Evolutionary conservation across 805 yeast genomes (phyloP).

Genomic region (Saccharomycopsis synnaedendra): DNA sequence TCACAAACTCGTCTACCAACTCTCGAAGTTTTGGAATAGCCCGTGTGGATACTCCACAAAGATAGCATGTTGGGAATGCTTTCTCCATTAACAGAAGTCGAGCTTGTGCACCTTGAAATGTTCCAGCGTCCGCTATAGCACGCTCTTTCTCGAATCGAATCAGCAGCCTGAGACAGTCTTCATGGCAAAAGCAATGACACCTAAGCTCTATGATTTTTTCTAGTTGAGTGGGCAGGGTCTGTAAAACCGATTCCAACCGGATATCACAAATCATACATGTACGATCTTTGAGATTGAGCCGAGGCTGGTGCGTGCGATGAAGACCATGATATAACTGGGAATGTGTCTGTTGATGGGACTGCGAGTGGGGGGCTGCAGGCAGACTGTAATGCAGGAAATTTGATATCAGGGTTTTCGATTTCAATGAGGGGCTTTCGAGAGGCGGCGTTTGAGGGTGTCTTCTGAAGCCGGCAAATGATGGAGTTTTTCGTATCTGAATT

Average conservation of each 20-base stretch:
- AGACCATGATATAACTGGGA: neutral
- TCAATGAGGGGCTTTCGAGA: neutral
- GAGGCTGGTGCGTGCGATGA: neutral
- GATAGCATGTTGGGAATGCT: constrained; percentile 15
- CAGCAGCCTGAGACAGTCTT: constrained; percentile 11
- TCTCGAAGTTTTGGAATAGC: constrained; percentile 11
- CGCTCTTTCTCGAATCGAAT: constrained; percentile 14
- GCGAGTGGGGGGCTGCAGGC: neutral
- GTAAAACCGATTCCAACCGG: constrained; percentile 7
- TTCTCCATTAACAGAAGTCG: neutral
- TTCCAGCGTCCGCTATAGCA: constrained; percentile 2
- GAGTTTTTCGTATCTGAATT: constrained; percentile 1
- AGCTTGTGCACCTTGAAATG: neutral
- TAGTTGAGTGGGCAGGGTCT: constrained; percentile 3
- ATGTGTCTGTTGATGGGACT: neutral
- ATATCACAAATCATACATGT: constrained; percentile 13
- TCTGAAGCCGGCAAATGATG: neutral
- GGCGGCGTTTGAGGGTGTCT: too few species aligned
- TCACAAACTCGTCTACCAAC: constrained; percentile 8
- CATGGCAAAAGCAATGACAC: constrained; percentile 14
- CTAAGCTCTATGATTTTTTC: constrained; percentile 13
- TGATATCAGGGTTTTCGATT: constrained; percentile 1
- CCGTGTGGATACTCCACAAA: constrained; percentile 7
- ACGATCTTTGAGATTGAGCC: neutral
- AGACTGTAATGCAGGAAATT: constrained; percentile 1